Evolutionary conservation across 1,139 yeast genomes (phyloP).

Genomic region (Candida pseudoviswanathii): DNA sequence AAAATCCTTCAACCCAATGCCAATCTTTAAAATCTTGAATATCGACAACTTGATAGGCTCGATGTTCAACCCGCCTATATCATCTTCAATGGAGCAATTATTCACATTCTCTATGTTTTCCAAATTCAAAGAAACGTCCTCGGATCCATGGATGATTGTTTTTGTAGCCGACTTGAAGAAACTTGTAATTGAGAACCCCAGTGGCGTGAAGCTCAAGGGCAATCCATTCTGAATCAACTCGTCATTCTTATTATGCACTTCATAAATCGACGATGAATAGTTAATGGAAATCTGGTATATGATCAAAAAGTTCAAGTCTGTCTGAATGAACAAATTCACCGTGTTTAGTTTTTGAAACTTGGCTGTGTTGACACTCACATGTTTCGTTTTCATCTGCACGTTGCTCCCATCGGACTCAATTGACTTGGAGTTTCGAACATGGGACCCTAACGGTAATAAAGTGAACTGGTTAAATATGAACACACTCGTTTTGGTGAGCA

Average conservation of each 20-base stretch:
- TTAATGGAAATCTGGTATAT: conserved; percentile 38
- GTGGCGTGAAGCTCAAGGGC: conserved; percentile 32
- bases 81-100: conserved; percentile 35
- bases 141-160: conserved; percentile 31
- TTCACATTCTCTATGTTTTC: conserved; percentile 43
- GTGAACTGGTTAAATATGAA: conserved; percentile 33
- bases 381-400: conserved; percentile 27
- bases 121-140: conserved; percentile 24
- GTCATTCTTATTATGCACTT: conserved; percentile 29
- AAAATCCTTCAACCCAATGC: conserved; percentile 32
- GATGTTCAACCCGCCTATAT: conserved; percentile 27
- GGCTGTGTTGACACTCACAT: conserved; percentile 28
- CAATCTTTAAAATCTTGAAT: conserved; percentile 38
- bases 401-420: conserved; percentile 38
- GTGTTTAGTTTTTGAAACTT: conserved; percentile 29
- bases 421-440: conserved; percentile 33
- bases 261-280: conserved; percentile 34
- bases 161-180: conserved; percentile 41
- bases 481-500: conserved; percentile 32
- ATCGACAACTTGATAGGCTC: conserved; percentile 34
- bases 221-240: conserved; percentile 36
- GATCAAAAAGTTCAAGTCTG: conserved; percentile 34
- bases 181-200: conserved; percentile 30
- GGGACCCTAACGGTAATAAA: conserved; percentile 37
- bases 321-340: conserved; percentile 37